These are phyloP conservation scores for Penicillium bialowiezense DNA, from an alignment of 495 filamentous ascomycete genomes.

Conservation along the genomic window DNA sequence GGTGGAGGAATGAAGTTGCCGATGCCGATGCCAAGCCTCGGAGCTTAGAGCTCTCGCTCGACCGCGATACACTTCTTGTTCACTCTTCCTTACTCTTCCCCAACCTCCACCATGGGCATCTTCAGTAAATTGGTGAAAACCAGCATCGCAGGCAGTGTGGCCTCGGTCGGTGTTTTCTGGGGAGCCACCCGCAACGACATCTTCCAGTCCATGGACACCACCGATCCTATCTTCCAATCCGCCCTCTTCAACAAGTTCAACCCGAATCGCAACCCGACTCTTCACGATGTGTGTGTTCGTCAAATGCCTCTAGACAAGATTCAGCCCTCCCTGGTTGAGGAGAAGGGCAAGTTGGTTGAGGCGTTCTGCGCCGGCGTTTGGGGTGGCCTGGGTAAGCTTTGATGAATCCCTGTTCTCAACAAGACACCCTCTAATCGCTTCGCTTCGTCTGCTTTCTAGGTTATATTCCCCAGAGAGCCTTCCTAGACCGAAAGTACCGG, in stretches of 20 bases:
- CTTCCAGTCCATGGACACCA: constrained; percentile 47
- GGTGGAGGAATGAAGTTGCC: neutral
- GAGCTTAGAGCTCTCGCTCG: neutral
- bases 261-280: constrained; percentile 56
- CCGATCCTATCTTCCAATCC: constrained; percentile 62
- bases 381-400: constrained; percentile 58
- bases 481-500: constrained; percentile 61
- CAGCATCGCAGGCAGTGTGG: constrained; percentile 36
- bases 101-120: constrained; percentile 41
- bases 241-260: constrained; percentile 57
- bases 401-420: neutral
- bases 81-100: neutral
- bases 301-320: constrained; percentile 60
- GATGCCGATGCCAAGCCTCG: constrained; percentile 1
- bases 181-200: constrained; percentile 42
- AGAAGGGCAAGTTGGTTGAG: constrained; percentile 56
- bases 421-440: neutral
- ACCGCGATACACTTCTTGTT: too few relatives aligned
- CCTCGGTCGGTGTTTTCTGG: constrained; percentile 43
- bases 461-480: constrained; percentile 60
- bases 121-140: constrained; percentile 43
- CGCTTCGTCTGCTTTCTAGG: constrained; percentile 32
- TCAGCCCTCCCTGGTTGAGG: constrained; percentile 60
- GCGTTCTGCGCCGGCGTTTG: constrained; percentile 66
- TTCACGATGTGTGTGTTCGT: constrained; percentile 61